These are phyloP conservation scores for Skeletonema grethae DNA, from an alignment of 108 stramenopile species.

Conservation along the genomic window DNA sequence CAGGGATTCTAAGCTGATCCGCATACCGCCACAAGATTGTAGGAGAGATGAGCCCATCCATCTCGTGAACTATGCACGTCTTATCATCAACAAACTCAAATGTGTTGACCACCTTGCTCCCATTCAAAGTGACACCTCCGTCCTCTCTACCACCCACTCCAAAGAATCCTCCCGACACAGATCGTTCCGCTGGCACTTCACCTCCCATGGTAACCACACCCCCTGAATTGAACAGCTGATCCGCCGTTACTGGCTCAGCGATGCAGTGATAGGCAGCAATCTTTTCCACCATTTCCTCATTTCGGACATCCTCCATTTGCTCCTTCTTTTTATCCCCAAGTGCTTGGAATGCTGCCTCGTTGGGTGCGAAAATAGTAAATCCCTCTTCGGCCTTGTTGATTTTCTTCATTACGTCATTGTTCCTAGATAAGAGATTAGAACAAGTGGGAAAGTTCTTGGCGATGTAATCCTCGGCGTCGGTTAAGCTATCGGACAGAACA, in stretches of 20 bases:
- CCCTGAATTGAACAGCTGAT: conserved; percentile 56
- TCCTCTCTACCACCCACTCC: conserved; percentile 80
- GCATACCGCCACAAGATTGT: conserved; percentile 72
- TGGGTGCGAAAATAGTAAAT: conserved; percentile 81
- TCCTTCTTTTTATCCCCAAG: conserved; percentile 63
- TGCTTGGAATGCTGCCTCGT: conserved; percentile 54
- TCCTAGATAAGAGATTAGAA: conserved; percentile 30
- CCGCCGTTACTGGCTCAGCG: conserved; percentile 57
- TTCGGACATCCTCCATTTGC: conserved; percentile 74
- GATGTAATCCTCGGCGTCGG: conserved; percentile 31
- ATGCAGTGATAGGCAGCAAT: conserved; percentile 80
- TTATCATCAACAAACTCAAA: conserved; percentile 42
- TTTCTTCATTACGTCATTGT: conserved; percentile 38
- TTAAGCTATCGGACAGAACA: conserved; percentile 18
- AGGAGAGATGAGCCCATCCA: conserved; percentile 73
- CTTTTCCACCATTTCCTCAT: conserved; percentile 69
- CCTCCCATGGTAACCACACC: conserved; percentile 77
- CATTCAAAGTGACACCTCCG: conserved; percentile 67
- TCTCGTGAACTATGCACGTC: conserved; percentile 69
- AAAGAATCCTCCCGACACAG: conserved; percentile 61
- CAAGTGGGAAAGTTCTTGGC: conserved; percentile 22
- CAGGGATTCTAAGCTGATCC: conserved; percentile 79
- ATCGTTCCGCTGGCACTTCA: conserved; percentile 63
- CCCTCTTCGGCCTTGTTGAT: conserved; percentile 44
- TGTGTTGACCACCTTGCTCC: conserved; percentile 62